phyloP scores from a whole-genome alignment of 768 basidiomycete species.

The Trametes punicea region DNA sequence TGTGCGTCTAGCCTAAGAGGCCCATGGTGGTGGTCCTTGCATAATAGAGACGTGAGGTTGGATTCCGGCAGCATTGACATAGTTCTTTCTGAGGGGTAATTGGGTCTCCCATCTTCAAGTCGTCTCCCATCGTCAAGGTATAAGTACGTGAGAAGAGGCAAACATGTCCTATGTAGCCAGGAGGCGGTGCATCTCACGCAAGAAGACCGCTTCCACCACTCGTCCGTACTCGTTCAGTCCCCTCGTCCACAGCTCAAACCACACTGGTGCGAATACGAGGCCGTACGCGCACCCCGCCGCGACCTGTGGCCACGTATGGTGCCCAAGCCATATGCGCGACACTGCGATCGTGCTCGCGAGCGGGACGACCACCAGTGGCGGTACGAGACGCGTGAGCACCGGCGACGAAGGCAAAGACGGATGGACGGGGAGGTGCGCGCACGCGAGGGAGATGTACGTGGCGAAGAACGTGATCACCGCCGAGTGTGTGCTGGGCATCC shows the following conservation, averaged over 20 bases:
- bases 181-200: not conserved
- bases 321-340: slow-evolving; percentile 73
- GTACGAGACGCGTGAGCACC: slow-evolving; percentile 38
- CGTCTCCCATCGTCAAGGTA: too few species aligned
- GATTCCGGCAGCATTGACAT: too few species aligned
- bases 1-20: too few species aligned
- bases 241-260: slow-evolving; percentile 59
- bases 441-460: slow-evolving; percentile 56
- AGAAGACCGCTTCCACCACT: slow-evolving; percentile 15
- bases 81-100: too few species aligned
- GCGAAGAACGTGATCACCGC: slow-evolving; percentile 65
- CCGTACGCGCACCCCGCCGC: slow-evolving; percentile 58
- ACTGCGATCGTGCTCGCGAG: slow-evolving; percentile 53
- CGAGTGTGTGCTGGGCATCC: slow-evolving; percentile 85
- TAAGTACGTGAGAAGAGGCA: not conserved
- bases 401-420: slow-evolving; percentile 42
- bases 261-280: slow-evolving; percentile 45
- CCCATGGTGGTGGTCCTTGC: too few species aligned
- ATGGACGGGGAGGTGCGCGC: slow-evolving; percentile 57
- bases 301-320: slow-evolving; percentile 74
- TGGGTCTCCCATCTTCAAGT: too few species aligned
- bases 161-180: too few species aligned
- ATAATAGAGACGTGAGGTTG: too few species aligned
- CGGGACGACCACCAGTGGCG: slow-evolving; percentile 47
- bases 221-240: slow-evolving; percentile 31